Evolutionary conservation across 2,329 filamentous ascomycete species (phyloP), one percentile per base, ranked within the genome.

Genomic region (Colletotrichum sansevieriae): DNA sequence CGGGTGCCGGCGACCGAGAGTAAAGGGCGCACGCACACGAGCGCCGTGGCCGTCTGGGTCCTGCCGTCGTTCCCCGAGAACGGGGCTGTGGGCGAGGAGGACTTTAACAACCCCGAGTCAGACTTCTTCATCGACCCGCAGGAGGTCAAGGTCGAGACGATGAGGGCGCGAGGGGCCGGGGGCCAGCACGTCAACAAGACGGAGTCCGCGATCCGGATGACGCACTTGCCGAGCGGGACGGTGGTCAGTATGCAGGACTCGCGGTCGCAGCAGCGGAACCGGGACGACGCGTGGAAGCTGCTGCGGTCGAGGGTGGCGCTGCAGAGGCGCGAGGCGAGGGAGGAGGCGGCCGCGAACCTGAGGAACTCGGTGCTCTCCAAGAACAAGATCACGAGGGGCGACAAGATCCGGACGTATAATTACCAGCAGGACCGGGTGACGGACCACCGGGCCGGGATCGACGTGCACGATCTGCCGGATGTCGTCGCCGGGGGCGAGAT

Each of bases 141-240:
- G 70, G 95, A 99, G 68, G 94, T 99, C 25, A 87, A 87, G 59
- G 84, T 89, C 20, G 96, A 99, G 77, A 93, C 94, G 70, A 97
- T 98, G 95, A 88, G 95, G 15, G 94, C 96, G 0, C 85, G 93
- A 52, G 96, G 96, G 68, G 95, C 96, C 0, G 96, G 96, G 37
- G 96, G 96, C 1, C 96, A 99, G 82, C 96, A 99, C 80, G 96
- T 99, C 77, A 99, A 99, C 82, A 98, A 95, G 79, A 99, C 96
- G 0, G 96, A 99, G 82, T 97, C 94, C 35, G 96, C 96, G 3
- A 93, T 99, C 70, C 91, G 96, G 10, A 85, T 99, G 75, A 98
- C 95, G 2, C 96, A 99, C 82, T 80, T 92, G 7, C 96, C 96
- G 2, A 97, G 94, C 1, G 92, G 92, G 51, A 96, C 90, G 0